Evolutionary conservation across 495 filamentous ascomycete species (phyloP).

Genomic region (Emericellopsis terricola): DNA sequence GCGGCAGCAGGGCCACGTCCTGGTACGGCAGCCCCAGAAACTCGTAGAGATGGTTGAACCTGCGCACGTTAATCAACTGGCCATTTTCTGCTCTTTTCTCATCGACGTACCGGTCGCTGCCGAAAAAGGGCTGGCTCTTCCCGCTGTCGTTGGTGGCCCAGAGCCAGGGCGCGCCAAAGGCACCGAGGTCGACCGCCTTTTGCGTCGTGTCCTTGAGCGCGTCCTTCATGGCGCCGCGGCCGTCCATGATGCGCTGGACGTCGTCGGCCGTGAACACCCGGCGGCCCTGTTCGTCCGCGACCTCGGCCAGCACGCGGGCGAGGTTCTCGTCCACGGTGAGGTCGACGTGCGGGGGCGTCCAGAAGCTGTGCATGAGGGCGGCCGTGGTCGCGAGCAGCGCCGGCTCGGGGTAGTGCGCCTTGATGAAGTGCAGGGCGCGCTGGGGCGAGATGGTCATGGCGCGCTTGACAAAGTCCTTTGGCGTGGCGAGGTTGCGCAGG

Average conservation of each 20-base stretch:
- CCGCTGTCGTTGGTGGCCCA: slow-evolving; percentile 45
- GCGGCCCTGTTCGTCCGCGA: slow-evolving; percentile 3
- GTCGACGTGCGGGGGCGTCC: slow-evolving; percentile 16
- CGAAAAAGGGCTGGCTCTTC: slow-evolving; percentile 52
- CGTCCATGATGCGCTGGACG: slow-evolving; percentile 31
- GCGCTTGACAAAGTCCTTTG: slow-evolving; percentile 18
- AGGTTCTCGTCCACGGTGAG: slow-evolving; percentile 11
- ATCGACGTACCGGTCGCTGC: slow-evolving; percentile 45
- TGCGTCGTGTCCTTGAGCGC: slow-evolving; percentile 37
- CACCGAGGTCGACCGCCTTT: slow-evolving; percentile 40
- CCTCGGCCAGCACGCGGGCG: slow-evolving; percentile 8
- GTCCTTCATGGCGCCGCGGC: slow-evolving; percentile 36
- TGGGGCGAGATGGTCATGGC: slow-evolving; percentile 28
- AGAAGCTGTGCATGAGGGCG: slow-evolving; percentile 20
- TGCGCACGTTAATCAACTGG: background rate
- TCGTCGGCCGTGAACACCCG: slow-evolving; percentile 13
- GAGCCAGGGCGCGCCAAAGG: slow-evolving; percentile 62
- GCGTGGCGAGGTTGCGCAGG: slow-evolving; percentile 19
- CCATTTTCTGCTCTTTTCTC: slow-evolving; percentile 6
- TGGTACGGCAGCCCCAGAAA: slow-evolving; percentile 20
- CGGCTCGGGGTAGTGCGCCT: slow-evolving; percentile 21
- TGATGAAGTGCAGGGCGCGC: slow-evolving; percentile 47
- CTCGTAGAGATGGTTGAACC: slow-evolving; percentile 22
- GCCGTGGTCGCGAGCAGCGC: slow-evolving; percentile 12
- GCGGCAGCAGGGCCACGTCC: slow-evolving; percentile 15